Percentiles rank a stretch among this genome's conserved stretches.
These are phyloP conservation scores for Rhodotorula mucilaginosa DNA, from an alignment of 1,284 basidiomycete genomes.

Conservation along the genomic window DNA sequence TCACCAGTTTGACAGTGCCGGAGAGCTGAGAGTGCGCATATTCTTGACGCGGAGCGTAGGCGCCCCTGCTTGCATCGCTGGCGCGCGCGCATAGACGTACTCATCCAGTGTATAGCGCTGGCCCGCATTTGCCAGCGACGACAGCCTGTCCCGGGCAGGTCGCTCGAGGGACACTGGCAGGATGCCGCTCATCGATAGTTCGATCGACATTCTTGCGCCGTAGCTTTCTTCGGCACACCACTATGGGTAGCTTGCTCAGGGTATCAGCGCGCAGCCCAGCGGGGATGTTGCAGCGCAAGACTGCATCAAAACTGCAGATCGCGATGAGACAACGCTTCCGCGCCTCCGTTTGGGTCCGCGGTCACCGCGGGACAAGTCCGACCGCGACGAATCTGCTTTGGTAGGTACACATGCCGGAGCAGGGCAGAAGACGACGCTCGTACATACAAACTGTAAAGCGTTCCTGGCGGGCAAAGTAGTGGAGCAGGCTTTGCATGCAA, in stretches of 20 bases:
- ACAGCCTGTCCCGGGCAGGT: constrained; percentile 10
- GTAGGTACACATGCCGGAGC: neutral
- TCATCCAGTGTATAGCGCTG: constrained; percentile 14
- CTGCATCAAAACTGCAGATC: too few species aligned
- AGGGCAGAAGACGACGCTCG: neutral
- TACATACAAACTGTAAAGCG: too few species aligned
- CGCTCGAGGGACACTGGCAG: constrained; percentile 8
- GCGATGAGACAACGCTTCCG: neutral
- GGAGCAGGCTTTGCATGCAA: too few species aligned
- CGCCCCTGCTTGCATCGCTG: neutral
- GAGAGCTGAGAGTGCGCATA: constrained; percentile 1
- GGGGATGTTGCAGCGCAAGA: too few species aligned
- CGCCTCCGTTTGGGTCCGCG: neutral
- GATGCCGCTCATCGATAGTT: constrained; percentile 25
- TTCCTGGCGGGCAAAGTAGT: too few species aligned
- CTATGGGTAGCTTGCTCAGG: too few species aligned
- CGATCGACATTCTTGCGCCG: constrained; percentile 23
- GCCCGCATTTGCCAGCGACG: constrained; percentile 4
- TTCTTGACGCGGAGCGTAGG: constrained; percentile 10
- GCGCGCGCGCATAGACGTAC: neutral
- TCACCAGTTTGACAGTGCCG: neutral
- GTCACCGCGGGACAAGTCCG: too few species aligned
- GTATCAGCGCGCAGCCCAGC: neutral
- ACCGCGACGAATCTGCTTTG: neutral
- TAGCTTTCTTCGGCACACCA: too few species aligned